phyloP scores from a whole-genome alignment of 2,329 filamentous ascomycete species.

The Dactylellina haptotyla region DNA sequence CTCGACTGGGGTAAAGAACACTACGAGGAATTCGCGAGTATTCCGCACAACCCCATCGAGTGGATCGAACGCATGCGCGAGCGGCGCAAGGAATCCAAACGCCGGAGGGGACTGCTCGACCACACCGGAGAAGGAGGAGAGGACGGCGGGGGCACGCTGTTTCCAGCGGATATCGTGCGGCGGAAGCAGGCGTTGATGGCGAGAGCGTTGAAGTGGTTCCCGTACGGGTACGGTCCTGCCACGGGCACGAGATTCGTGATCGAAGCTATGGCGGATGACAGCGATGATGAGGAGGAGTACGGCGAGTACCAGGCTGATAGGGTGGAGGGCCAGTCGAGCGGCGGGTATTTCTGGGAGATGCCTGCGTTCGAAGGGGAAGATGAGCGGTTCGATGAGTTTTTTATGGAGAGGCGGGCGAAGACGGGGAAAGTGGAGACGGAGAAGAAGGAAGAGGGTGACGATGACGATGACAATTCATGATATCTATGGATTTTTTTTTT shows the following conservation, averaged over 20 bases:
- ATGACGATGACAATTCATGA: constrained; percentile 1
- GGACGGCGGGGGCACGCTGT: too few species aligned
- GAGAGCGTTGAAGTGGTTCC: constrained; percentile 64
- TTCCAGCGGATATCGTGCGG: constrained; percentile 61
- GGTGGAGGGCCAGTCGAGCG: constrained; percentile 56
- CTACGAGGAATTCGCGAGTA: constrained; percentile 56
- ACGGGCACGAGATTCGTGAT: constrained; percentile 63
- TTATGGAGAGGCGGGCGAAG: constrained; percentile 43
- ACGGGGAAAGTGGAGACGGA: neutral
- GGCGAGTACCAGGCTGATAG: constrained; percentile 62
- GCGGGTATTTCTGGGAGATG: constrained; percentile 47
- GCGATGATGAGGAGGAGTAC: constrained; percentile 63
- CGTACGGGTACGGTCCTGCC: constrained; percentile 64
- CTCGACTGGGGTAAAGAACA: constrained; percentile 62
- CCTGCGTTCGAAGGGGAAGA: constrained; percentile 28
- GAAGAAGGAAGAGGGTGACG: constrained; percentile 3
- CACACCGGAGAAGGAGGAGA: constrained; percentile 36
- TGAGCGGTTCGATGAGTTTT: constrained; percentile 48
- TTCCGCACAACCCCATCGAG: constrained; percentile 54
- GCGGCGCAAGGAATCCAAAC: constrained; percentile 12
- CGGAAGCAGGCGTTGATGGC: constrained; percentile 62
- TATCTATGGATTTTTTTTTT: neutral
- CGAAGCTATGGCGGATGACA: constrained; percentile 64
- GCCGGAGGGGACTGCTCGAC: neutral
- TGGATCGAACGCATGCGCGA: constrained; percentile 51